A percentile compares a stretch with the other conserved stretches of the same genome.
Conservation (phyloP, 108 stramenopile genomes). For the Cyclotella sp. region DNA sequence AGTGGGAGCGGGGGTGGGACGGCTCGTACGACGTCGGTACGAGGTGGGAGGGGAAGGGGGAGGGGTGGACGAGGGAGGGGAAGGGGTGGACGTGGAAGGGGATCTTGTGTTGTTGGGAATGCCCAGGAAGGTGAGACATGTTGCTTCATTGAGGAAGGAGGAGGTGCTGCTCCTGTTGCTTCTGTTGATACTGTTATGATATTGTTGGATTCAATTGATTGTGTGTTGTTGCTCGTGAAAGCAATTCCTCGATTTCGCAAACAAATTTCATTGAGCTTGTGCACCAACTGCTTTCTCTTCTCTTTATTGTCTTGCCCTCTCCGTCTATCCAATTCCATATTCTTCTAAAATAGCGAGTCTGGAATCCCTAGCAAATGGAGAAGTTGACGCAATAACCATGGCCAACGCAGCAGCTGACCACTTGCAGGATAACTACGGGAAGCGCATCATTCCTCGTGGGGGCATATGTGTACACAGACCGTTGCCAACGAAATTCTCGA, state of each 20-base stretch:
- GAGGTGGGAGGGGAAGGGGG: conserved; percentile 11
- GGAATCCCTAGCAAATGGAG: conserved; percentile 30
- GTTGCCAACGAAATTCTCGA: background rate
- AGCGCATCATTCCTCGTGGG: conserved; percentile 37
- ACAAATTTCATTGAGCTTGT: too few relatives aligned
- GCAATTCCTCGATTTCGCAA: too few relatives aligned
- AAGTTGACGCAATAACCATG: conserved; percentile 30
- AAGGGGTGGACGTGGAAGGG: conserved; percentile 15
- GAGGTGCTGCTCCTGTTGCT: background rate
- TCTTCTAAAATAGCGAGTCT: background rate
- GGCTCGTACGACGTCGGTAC: background rate
- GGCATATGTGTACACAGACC: conserved; percentile 48
- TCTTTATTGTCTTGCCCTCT: too few relatives aligned
- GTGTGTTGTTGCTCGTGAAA: background rate
- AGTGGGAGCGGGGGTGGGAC: background rate
- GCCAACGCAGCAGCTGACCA: conserved; percentile 45
- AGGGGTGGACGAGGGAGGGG: conserved; percentile 5
- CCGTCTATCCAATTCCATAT: background rate
- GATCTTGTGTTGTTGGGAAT: background rate
- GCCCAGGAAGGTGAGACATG: conserved; percentile 12
- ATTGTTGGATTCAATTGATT: background rate
- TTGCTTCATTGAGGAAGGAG: background rate
- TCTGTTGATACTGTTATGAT: background rate
- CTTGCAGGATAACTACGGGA: conserved; percentile 33
- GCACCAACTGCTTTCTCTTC: too few relatives aligned